These are phyloP conservation scores for Lactarius tabidus DNA, from an alignment of 768 basidiomycete species.

Conservation along the genomic window DNA sequence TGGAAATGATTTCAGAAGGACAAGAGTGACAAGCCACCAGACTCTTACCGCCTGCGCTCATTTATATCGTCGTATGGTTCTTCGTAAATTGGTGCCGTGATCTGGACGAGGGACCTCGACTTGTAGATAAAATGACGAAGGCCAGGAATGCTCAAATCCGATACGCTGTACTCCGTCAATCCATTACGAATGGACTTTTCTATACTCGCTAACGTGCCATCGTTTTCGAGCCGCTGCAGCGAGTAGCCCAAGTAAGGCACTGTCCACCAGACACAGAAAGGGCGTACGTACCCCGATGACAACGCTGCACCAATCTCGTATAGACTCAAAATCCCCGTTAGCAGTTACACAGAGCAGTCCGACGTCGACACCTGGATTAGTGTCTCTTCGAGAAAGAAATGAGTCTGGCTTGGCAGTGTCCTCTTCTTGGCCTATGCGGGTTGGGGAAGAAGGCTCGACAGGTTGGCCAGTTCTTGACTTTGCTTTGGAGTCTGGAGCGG, in stretches of 20 bases:
- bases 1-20: constrained; percentile 16
- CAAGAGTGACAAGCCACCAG: constrained; percentile 8
- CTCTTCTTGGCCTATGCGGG: neutral
- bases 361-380: constrained; percentile 24
- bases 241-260: neutral
- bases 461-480: constrained; percentile 5
- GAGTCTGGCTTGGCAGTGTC: neutral
- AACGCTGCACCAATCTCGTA: constrained; percentile 69
- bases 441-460: neutral
- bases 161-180: constrained; percentile 60
- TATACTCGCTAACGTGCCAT: constrained; percentile 53
- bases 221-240: constrained; percentile 58
- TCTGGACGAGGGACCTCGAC: constrained; percentile 82
- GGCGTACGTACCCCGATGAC: constrained; percentile 51
- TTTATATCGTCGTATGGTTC: constrained; percentile 69
- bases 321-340: constrained; percentile 80
- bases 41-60: constrained; percentile 55
- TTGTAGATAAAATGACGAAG: constrained; percentile 95
- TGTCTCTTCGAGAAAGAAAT: neutral
- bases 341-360: constrained; percentile 79
- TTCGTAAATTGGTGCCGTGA: constrained; percentile 82
- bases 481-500: constrained; percentile 9
- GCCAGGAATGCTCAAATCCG: constrained; percentile 82
- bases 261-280: neutral
- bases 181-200: constrained; percentile 44